A percentile compares a stretch with the other conserved stretches of the same genome.
Evolutionary conservation across 371 early-diverging fungal genomes (phyloP).

Genomic region (Mucor mucedo): DNA sequence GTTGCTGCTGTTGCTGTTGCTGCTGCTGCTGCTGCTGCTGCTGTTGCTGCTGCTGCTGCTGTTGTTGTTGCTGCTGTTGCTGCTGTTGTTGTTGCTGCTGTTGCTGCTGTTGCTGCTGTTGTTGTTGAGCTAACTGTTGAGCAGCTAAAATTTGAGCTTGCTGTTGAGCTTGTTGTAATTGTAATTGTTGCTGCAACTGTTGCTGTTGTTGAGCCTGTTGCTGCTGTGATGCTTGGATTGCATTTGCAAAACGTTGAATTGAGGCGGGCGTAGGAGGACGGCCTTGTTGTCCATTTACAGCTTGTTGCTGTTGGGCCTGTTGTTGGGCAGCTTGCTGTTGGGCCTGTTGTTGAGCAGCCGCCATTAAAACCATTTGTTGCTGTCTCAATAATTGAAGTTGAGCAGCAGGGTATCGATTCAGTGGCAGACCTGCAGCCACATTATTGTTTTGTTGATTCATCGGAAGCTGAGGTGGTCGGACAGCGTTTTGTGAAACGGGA

Average conservation of each 20-base stretch:
- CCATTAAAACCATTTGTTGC: slow-evolving; percentile 53
- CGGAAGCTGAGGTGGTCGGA: slow-evolving; percentile 38
- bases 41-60: slow-evolving; percentile 1
- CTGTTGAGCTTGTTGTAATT: slow-evolving; percentile 23
- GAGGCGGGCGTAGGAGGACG: slow-evolving; percentile 34
- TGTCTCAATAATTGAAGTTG: slow-evolving; percentile 55
- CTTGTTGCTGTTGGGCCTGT: not conserved
- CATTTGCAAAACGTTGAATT: slow-evolving; percentile 36
- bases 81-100: slow-evolving; percentile 18
- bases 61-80: not conserved
- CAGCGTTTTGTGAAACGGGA: slow-evolving; percentile 30
- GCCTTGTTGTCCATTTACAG: slow-evolving; percentile 7
- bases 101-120: slow-evolving; percentile 20
- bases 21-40: not conserved
- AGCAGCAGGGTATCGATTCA: slow-evolving; percentile 53
- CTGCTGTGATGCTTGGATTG: slow-evolving; percentile 9
- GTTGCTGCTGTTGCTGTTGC: not conserved
- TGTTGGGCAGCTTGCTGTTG: slow-evolving; percentile 29
- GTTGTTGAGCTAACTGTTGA: slow-evolving; percentile 14
- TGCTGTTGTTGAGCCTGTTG: slow-evolving; percentile 8
- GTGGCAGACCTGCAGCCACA: slow-evolving; percentile 34
- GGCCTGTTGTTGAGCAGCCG: slow-evolving; percentile 33
- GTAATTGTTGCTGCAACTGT: slow-evolving; percentile 16
- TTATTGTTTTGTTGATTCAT: slow-evolving; percentile 18
- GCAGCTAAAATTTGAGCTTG: slow-evolving; percentile 21